Evolutionary conservation across 106 monocot genomes (phyloP), one percentile per base, ranked within the genome.

Genomic region (Dioscorea alata): DNA sequence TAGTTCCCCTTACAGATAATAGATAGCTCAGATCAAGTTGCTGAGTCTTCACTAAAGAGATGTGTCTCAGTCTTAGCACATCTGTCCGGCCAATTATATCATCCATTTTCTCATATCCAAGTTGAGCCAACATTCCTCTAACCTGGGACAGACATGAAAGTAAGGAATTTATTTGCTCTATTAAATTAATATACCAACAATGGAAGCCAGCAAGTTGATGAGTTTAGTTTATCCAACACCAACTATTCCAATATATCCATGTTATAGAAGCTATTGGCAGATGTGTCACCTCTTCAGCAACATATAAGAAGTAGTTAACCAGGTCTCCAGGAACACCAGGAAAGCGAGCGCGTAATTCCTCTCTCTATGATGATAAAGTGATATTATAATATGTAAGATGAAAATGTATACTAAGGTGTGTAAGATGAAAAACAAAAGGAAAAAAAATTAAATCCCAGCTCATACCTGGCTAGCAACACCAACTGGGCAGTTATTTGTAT

Each of bases 321-420:
- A 99, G 69, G 80, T 99, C 97, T 6, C 97, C 97, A 79, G 97
- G 97, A 83, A 99, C 90, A 54, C 97, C 97, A 85, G 97, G 97
- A 83, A 99, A 99, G 73, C 97, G 89, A 23, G 97, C 97, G 71
- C 97, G 92, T 4, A 99, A 79, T 67, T 99, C 97, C 79, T 99
- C 97, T 75, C 93, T 99, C 97, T 99, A 52, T 32, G 74, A 6
- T 23, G 50, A 14, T 23, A 33, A 42, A 10, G 42, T 10, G 0
- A 42, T 42, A 10, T 42, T 42, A 42, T 3, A 5, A 10, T 42
- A 0, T 6, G 42, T 42, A 9, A 76, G 8, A n/a, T 54, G 25
- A 53, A 51, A 42, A 48, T 28, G 28, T 28, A 28, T 28, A 28
- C 28, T 28, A 28, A 42, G 5, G 42, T 42, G 6, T 6, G 42